Percentiles rank a stretch among this genome's conserved stretches.
Conservation (phyloP, 208 protist species). For the Herpetomonas muscarum region DNA sequence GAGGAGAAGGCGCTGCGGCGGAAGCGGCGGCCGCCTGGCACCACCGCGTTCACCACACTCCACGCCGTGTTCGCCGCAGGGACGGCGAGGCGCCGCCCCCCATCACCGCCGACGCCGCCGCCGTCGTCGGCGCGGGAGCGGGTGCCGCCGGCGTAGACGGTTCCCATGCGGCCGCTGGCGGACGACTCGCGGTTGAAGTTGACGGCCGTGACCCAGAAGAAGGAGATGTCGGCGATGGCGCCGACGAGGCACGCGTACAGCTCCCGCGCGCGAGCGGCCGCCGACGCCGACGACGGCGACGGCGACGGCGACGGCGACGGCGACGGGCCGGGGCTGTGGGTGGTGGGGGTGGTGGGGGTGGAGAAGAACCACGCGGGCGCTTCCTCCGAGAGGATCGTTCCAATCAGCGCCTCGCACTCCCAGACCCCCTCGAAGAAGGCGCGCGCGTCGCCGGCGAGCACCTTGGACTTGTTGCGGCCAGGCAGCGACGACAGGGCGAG, state of each 20-base stretch:
- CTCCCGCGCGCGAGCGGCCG: constrained; percentile 2
- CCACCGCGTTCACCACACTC: constrained; percentile 35
- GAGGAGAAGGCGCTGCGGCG: constrained; percentile 39
- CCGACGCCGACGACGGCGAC: neutral
- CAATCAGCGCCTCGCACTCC: constrained; percentile 35
- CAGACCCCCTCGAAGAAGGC: constrained; percentile 61
- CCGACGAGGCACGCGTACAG: constrained; percentile 57
- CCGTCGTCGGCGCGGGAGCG: neutral
- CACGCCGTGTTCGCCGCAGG: constrained; percentile 30
- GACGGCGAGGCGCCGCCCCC: constrained; percentile 7
- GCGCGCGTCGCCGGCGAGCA: constrained; percentile 38
- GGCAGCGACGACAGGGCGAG: constrained; percentile 46
- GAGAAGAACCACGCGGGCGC: constrained; percentile 16
- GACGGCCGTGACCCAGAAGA: constrained; percentile 27
- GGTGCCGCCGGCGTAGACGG: neutral
- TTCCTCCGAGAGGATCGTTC: constrained; percentile 33
- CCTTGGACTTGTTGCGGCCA: constrained; percentile 19
- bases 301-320: neutral
- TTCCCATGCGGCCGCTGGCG: no score
- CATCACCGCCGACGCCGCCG: neutral
- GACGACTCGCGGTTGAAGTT: constrained; percentile 2
- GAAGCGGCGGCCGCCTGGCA: constrained; percentile 58
- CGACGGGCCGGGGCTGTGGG: neutral
- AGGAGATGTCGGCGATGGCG: constrained; percentile 62
- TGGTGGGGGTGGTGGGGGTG: constrained; percentile 9